A percentile compares a stretch with the other conserved stretches of the same genome.
Conservation (phyloP, 2,329 filamentous ascomycete species). For the Fusarium luffae region DNA sequence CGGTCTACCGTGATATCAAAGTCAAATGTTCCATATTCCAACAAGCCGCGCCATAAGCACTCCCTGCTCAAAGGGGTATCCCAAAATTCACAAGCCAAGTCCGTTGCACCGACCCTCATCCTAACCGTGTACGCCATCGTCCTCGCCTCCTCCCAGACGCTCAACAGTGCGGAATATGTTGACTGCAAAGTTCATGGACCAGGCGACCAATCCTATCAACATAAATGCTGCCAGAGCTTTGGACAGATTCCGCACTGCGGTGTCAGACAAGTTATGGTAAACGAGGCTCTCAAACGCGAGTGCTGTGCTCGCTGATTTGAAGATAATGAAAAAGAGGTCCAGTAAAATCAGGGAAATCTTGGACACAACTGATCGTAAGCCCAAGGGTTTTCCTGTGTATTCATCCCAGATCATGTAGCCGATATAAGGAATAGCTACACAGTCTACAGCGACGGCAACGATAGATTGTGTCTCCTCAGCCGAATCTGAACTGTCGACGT, state of each 20-base stretch:
- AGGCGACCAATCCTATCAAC: slow-evolving; percentile 84
- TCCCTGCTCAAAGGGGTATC: slow-evolving; percentile 39
- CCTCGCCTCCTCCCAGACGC: slow-evolving; percentile 66
- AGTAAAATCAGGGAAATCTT: slow-evolving; percentile 92
- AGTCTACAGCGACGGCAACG: slow-evolving; percentile 90
- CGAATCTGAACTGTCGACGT: slow-evolving; percentile 53
- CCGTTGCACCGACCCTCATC: slow-evolving; percentile 3
- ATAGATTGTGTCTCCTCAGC: slow-evolving; percentile 79
- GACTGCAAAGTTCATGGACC: slow-evolving; percentile 89
- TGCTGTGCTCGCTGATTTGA: slow-evolving; percentile 92
- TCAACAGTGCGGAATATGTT: slow-evolving; percentile 80
- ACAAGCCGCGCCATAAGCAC: slow-evolving; percentile 18
- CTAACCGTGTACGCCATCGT: slow-evolving; percentile 47
- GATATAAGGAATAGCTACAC: slow-evolving; percentile 88
- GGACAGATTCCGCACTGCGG: slow-evolving; percentile 63
- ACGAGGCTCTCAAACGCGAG: slow-evolving; percentile 89
- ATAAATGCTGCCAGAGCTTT: slow-evolving; percentile 82
- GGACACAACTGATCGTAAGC: slow-evolving; percentile 81
- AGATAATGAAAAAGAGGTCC: slow-evolving; percentile 96
- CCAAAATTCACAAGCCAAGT: slow-evolving; percentile 21
- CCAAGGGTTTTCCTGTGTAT: slow-evolving; percentile 92
- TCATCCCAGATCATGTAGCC: slow-evolving; percentile 96
- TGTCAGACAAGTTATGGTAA: slow-evolving; percentile 57
- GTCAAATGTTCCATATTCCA: slow-evolving; percentile 18
- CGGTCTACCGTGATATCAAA: slow-evolving; percentile 25